Evolutionary conservation across 164 flowering plant genomes (phyloP).

Genomic region (Macadamia integrifolia): DNA sequence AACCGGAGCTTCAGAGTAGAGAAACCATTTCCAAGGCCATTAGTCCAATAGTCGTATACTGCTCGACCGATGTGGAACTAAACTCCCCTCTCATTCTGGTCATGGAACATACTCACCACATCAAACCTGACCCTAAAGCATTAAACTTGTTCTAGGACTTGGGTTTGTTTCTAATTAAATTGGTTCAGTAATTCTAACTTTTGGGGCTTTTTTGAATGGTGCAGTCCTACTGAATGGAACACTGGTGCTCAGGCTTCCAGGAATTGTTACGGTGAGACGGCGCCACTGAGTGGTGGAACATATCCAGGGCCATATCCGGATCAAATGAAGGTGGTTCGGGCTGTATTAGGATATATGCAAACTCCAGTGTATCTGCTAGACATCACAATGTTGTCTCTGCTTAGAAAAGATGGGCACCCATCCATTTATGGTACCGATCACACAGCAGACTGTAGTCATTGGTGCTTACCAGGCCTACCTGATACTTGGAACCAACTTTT

Average conservation of each 20-base stretch:
- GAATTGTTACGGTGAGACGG: slow-evolving; percentile 79
- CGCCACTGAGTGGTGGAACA: slow-evolving; percentile 41
- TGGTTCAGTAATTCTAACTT: too few species aligned
- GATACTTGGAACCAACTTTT: slow-evolving; percentile 94
- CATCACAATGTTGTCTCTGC: slow-evolving; percentile 66
- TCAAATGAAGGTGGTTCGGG: slow-evolving; percentile 60
- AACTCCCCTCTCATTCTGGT: too few species aligned
- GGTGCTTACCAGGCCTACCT: slow-evolving; percentile 97
- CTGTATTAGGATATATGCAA: slow-evolving; percentile 47
- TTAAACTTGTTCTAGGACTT: too few species aligned
- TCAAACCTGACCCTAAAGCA: too few species aligned
- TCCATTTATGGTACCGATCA: slow-evolving; percentile 73
- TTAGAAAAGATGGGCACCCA: slow-evolving; percentile 89
- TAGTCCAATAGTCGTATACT: too few species aligned
- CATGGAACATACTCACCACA: too few species aligned
- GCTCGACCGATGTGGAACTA: too few species aligned
- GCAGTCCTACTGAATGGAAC: slow-evolving; percentile 75
- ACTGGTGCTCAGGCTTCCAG: slow-evolving; percentile 29
- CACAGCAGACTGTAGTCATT: slow-evolving; percentile 91
- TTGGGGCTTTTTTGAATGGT: background rate
- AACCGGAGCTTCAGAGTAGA: too few species aligned
- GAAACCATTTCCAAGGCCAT: too few species aligned
- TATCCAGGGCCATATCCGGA: slow-evolving; percentile 53
- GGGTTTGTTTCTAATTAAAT: too few species aligned
- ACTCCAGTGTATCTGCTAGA: slow-evolving; percentile 58